Base-by-base conservation (phyloP, 257 asterid species). In the Ligustrum vulgare region DNA sequence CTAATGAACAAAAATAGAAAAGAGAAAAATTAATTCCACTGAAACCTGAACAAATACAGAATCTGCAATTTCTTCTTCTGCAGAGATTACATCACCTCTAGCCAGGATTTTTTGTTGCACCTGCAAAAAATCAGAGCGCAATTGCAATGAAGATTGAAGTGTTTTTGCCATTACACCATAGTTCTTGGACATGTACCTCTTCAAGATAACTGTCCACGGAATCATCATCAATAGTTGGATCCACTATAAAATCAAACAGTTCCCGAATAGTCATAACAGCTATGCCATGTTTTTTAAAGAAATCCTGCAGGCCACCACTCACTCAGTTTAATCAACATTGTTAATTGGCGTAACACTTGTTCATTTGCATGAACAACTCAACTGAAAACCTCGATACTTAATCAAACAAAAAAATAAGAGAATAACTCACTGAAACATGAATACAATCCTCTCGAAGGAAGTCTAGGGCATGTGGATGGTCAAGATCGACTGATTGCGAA, bases 401-500 rank as follows among this genome's bases (percentile, higher is more conserved):
- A 20, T 54, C 7, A 3, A 22, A 6, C 9, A 33, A 36, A 2
- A 43, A 33, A 78, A 25, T 33, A 6, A 1, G 11, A 43, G 78
- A 75, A 77, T 67, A 49, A 84, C 97, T 78, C 78, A 94, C 97
- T 1, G 97, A 92, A 83, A 94, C 93, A 75, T 92, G 99, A 35
- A 82, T 83, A 69, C 92, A 88, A 84, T 94, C 98, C 79, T 94
- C 98, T 72, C 90, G 84, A 62, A 94, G 96, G 85, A 94, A 91
- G 83, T 86, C 97, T 75, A 92, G 97, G 71, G 97, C 89, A 64
- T 86, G 96, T 73, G 99, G 99, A 85, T 94, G 99, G 80, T 94
- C 98, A 70, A 94, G 98, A 86, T 94, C 99, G 23, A 94, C 98
- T 39, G 99, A 35, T 84, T 94, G 99, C 13, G 99, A 94, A 75